Percentiles rank a stretch among this genome's conserved stretches.
phyloP scores from a whole-genome alignment of 768 basidiomycete species.

The Pleurotus cornucopiae region DNA sequence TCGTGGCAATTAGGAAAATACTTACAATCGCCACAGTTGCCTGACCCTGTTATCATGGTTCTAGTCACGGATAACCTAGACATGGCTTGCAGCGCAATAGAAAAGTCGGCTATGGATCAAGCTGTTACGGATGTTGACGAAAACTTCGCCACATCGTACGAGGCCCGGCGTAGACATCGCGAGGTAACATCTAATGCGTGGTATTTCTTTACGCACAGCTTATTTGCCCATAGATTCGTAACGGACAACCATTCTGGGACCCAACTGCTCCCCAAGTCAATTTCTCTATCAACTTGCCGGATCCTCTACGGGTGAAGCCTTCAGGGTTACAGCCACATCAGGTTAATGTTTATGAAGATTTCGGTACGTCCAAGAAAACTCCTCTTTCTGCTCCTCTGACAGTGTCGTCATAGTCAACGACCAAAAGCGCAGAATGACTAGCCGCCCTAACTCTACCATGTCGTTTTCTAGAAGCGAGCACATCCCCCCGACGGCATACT shows the following conservation, averaged over 20 bases:
- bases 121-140: conserved; percentile 93
- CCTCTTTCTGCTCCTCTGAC: conserved; percentile 6
- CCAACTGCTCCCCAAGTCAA: conserved; percentile 65
- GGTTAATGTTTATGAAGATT: conserved; percentile 91
- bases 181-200: conserved; percentile 43
- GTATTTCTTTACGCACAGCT: no score
- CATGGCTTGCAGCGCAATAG: conserved; percentile 88
- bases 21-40: conserved; percentile 24
- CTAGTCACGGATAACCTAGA: conserved; percentile 93
- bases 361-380: conserved; percentile 44
- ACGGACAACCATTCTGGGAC: conserved; percentile 86
- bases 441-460: conserved; percentile 68
- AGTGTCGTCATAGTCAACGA: conserved; percentile 40
- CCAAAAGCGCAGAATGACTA: conserved; percentile 50
- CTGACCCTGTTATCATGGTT: conserved; percentile 75
- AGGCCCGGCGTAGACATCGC: conserved; percentile 79
- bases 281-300: conserved; percentile 74
- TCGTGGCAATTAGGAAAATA: not conserved
- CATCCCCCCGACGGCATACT: conserved; percentile 34
- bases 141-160: conserved; percentile 77
- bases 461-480: conserved; percentile 42
- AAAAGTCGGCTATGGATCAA: conserved; percentile 96
- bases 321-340: conserved; percentile 82
- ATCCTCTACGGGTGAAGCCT: conserved; percentile 81
- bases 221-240: conserved; percentile 46